Base-by-base conservation (phyloP, 208 protist genomes). In the Trypanosoma cruzi region DNA sequence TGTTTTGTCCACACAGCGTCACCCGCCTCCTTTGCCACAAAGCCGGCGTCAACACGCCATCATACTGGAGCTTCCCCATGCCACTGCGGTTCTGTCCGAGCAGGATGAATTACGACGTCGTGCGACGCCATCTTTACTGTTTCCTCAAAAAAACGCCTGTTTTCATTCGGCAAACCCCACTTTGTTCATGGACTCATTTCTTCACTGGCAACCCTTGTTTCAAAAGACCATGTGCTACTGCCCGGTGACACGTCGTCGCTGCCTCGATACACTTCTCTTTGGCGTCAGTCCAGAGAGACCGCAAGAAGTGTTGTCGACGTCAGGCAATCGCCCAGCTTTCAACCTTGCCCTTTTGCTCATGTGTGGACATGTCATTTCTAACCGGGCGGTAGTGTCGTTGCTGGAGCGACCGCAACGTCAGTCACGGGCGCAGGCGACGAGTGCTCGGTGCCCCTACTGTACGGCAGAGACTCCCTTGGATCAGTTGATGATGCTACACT, bases 221-320 rank as follows among this genome's bases (percentile, higher is more conserved):
- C 84, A 81, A 60, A 80, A 77, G 34, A 91, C 84, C 4, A 82
- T 92, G 81, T 88, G 85, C 59, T 95, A 88, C 79, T 95, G 89
- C 66, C 89, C 84, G 0, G 86, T 95, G 10, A 84, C 80, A 36
- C 84, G 83, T 3, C 77, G 81, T n/a, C 86, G 89, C 53, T 95
- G 89, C 63, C 67, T 89, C 1, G 89, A 95, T 72, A 77, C 80
- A 22, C 62, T 77, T 54, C 80, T 92, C 13, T 81, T 57, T 52
- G 81, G 83, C 24, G 64, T 73, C 4, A 57, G 49, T 24, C 63
- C 48, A 20, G 36, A 61, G 42, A 22, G 64, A 24, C 29, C 29
- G 31, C 49, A 56, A 13, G 57, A 57, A 24, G 31, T 63, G 50
- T 49, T 68, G 31, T 54, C 71, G 16, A 50, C 61, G 29, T 34